Percentiles rank a stretch among this genome's conserved stretches.
Evolutionary conservation across 768 basidiomycete genomes (phyloP).

Genomic region (Suillus fuscotomentosus): DNA sequence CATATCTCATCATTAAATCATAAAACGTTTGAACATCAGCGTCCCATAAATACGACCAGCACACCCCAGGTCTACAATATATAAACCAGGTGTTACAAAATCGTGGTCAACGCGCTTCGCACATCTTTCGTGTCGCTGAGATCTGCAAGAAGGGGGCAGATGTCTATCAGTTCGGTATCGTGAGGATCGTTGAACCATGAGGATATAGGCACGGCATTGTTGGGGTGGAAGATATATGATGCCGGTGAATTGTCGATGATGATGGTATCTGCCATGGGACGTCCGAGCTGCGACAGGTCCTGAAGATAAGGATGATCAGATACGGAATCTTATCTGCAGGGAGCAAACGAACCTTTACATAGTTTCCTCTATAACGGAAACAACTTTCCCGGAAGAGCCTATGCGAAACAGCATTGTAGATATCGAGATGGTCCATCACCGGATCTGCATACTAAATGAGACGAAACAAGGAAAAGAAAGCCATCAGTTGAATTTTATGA

Average conservation of each 20-base stretch:
- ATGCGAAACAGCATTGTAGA: constrained; percentile 83
- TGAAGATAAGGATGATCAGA: constrained; percentile 22
- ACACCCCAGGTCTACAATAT: background rate
- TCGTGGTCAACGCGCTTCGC: constrained; percentile 51
- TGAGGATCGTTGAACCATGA: constrained; percentile 81
- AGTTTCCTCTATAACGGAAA: constrained; percentile 94
- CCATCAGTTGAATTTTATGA: constrained; percentile 7
- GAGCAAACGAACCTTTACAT: constrained; percentile 73
- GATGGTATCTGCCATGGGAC: constrained; percentile 64
- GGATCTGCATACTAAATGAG: constrained; percentile 84
- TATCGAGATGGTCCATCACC: constrained; percentile 89
- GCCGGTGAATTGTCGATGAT: constrained; percentile 81
- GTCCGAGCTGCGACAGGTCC: constrained; percentile 75
- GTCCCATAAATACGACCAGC: background rate
- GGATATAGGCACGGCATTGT: constrained; percentile 75
- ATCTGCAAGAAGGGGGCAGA: constrained; percentile 68
- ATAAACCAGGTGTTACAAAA: constrained; percentile 11
- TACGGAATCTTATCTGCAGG: background rate
- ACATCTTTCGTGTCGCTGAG: constrained; percentile 62
- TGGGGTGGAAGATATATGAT: constrained; percentile 80
- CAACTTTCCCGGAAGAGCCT: constrained; percentile 93
- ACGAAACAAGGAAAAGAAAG: constrained; percentile 8
- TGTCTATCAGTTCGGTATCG: constrained; percentile 69
- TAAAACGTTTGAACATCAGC: background rate
- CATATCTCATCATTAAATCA: background rate